Base-by-base conservation (phyloP, 2,329 filamentous ascomycete genomes). In the Rhynchosporium secalis region DNA sequence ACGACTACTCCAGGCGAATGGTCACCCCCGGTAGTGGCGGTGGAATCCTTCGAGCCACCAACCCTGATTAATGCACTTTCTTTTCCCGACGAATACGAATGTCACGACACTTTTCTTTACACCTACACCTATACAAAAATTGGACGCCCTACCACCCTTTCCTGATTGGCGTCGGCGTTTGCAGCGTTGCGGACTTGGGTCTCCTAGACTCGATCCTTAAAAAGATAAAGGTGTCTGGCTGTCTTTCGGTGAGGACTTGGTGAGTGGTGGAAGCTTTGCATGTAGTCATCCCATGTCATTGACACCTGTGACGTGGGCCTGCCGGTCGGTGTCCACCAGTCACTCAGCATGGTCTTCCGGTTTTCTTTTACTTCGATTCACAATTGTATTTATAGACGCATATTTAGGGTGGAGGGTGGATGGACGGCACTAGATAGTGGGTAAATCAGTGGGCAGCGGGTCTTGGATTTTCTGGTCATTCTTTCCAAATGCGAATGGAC, bases 1-100 rank as follows among this genome's bases (percentile, higher is more conserved):
- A 86, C 62, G 86, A 88, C 67, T 88, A 88, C 70, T 87, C 85
- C 45, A 78, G 86, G 66, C 78, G 72, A 54, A 68, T 74, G 2
- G 76, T 80, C 48, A 79, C 81, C 8, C 77, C 81, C 69, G 67
- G 66, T 29, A 69, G 36, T 9, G 77, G 81, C 69, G 67, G 66
- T 29, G 68, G 36, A 1, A 83, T 87, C 7, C 77, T 88, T n/a
- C 79, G 85, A 66, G 84, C 85, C 8, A 85, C 79, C 36, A 88
- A 88, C 69, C 85, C 86, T 3, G 85, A 88, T 38, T 52, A 59
- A 60, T 43, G 28, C 48, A 33, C 40, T 59, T 59, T 63, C 61
- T 10, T 54, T 64, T 65, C 61, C 51, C 63, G 63, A 49, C 62
- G 63, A 56, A 70, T 41, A 70, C 67, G 68, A 70, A 58, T 45